Percentiles rank a stretch among this genome's conserved stretches.
Conservation (phyloP, 2,329 filamentous ascomycete genomes). For the Sclerotinia spermophila region DNA sequence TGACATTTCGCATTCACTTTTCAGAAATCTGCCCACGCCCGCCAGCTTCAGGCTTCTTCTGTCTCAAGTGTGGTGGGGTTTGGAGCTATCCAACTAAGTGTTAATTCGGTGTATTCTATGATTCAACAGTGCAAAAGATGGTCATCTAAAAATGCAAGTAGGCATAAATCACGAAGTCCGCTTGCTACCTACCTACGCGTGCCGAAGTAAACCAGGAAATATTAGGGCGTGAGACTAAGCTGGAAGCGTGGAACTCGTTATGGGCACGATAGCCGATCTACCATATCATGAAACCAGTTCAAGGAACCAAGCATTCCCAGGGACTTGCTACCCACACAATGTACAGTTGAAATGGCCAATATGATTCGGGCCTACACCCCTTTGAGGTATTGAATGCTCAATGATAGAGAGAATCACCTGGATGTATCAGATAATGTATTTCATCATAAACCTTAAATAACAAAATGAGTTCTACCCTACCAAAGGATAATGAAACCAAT, state of each 20-base stretch:
- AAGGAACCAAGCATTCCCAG: not conserved
- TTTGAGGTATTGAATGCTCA: not conserved
- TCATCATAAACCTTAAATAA: too few relatives aligned
- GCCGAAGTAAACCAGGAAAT: not conserved
- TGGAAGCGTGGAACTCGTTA: not conserved
- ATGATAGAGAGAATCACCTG: too few relatives aligned
- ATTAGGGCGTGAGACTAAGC: not conserved
- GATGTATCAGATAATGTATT: too few relatives aligned
- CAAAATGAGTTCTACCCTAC: too few relatives aligned
- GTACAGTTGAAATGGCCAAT: not conserved
- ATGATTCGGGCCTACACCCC: not conserved
- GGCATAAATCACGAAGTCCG: too few relatives aligned
- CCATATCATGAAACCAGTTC: fast-evolving
- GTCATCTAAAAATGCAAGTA: not conserved
- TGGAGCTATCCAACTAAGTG: not conserved
- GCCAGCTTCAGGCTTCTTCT: not conserved
- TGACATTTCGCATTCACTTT: not conserved
- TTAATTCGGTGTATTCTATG: not conserved
- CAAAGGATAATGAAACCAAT: too few relatives aligned
- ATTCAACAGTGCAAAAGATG: too few relatives aligned
- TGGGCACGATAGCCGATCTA: not conserved
- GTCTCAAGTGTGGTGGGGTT: too few relatives aligned
- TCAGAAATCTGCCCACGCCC: not conserved
- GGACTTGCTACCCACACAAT: not conserved
- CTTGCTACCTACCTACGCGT: not conserved